Evolutionary conservation across 352 stramenopile genomes (phyloP).

Genomic region (Salisapilia sapeloensis): DNA sequence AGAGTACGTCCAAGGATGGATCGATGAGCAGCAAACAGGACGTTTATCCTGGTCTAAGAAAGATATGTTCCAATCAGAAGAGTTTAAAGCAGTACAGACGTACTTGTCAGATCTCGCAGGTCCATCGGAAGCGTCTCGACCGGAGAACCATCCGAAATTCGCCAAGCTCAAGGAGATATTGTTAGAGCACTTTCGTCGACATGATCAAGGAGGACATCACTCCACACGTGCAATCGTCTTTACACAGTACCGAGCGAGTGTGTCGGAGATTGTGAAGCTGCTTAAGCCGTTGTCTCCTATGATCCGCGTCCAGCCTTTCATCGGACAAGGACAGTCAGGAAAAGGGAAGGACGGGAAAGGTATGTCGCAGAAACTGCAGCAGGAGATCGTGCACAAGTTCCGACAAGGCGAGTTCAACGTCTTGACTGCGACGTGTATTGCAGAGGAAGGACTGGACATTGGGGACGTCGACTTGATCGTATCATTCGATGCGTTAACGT

Average conservation of each 20-base stretch:
- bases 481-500: slow-evolving; percentile 87
- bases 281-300: slow-evolving; percentile 43
- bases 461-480: slow-evolving; percentile 91
- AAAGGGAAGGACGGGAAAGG: slow-evolving; percentile 76
- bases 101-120: too few relatives aligned
- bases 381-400: slow-evolving; percentile 88
- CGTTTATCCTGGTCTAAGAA: slow-evolving; percentile 67
- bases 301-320: slow-evolving; percentile 85
- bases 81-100: slow-evolving; percentile 45
- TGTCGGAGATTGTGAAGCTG: slow-evolving; percentile 86
- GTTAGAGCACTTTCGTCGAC: slow-evolving; percentile 72
- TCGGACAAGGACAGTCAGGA: slow-evolving; percentile 83
- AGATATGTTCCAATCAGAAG: slow-evolving; percentile 46
- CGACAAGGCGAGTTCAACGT: slow-evolving; percentile 80
- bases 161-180: slow-evolving; percentile 85
- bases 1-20: slow-evolving; percentile 40
- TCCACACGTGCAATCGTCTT: slow-evolving; percentile 96
- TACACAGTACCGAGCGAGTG: slow-evolving; percentile 90
- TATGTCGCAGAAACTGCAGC: slow-evolving; percentile 90
- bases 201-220: slow-evolving; percentile 31
- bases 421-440: slow-evolving; percentile 90
- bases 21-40: slow-evolving; percentile 16
- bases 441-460: slow-evolving; percentile 92
- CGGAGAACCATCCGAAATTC: slow-evolving; percentile 41
- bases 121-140: slow-evolving; percentile 7